These are phyloP conservation scores for Heliamphora pulchella DNA, from an alignment of 179 eudicot genomes.

Conservation along the genomic window DNA sequence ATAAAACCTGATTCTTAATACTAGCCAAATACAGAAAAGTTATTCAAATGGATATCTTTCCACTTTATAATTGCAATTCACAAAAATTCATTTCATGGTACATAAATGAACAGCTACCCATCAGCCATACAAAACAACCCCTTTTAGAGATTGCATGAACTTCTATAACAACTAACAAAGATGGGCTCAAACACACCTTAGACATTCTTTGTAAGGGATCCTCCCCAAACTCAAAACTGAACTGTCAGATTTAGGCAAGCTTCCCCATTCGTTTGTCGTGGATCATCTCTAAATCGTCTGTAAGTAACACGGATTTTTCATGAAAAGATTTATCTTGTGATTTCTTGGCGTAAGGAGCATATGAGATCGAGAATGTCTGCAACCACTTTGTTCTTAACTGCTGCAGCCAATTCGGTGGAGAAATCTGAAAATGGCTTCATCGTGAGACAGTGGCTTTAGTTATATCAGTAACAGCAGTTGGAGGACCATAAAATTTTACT, in stretches of 20 bases:
- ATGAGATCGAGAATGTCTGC: slow-evolving; percentile 24
- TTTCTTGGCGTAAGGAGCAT: not conserved
- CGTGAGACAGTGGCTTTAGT: slow-evolving; percentile 13
- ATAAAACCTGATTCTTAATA: not conserved
- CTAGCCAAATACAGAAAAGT: not conserved
- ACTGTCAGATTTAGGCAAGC: not conserved
- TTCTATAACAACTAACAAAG: not conserved
- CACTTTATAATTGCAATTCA: not conserved
- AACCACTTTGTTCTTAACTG: slow-evolving; percentile 23
- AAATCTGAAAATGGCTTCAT: slow-evolving; percentile 13
- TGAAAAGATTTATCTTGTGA: not conserved
- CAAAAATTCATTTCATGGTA: not conserved
- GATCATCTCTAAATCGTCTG: not conserved
- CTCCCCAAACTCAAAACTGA: not conserved
- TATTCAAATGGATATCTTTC: not conserved
- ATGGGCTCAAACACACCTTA: not conserved
- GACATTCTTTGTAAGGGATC: not conserved
- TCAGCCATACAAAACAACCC: not conserved
- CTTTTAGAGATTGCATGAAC: not conserved
- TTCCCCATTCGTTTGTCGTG: not conserved
- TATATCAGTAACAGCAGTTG: slow-evolving; percentile 5
- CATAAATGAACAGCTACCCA: not conserved
- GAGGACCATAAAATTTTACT: not conserved
- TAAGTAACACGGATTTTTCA: too few species aligned
- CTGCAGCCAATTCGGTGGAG: slow-evolving; percentile 30